These are phyloP conservation scores for Quercus wislizeni DNA, from an alignment of 306 rosid genomes.

Conservation along the genomic window DNA sequence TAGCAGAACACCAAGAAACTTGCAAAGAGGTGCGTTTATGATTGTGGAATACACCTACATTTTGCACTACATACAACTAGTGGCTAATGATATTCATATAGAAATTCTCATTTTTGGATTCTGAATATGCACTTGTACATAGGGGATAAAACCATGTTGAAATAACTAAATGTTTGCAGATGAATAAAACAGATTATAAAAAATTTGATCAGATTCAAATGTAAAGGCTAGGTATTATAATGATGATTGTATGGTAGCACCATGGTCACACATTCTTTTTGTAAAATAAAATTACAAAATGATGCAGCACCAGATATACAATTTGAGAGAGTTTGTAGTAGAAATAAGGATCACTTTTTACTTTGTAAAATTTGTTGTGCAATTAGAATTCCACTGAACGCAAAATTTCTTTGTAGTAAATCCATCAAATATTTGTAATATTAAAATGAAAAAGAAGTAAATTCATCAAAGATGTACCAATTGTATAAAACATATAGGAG, in stretches of 20 bases:
- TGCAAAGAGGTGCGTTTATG: conserved; percentile 62
- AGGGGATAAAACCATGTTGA: neutral
- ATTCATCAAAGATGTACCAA: neutral
- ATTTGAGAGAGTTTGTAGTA: neutral
- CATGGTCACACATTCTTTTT: neutral
- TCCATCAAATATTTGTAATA: neutral
- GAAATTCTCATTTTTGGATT: neutral
- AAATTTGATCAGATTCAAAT: neutral
- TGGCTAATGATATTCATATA: neutral
- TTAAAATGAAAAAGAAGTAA: neutral
- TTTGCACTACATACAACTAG: neutral
- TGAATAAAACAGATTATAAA: neutral
- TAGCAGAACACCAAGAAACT: conserved; percentile 55
- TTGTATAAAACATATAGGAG: neutral
- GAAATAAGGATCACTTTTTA: neutral
- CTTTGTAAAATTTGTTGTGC: neutral
- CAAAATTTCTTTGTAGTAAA: neutral
- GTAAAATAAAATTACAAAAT: neutral
- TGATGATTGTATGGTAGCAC: neutral
- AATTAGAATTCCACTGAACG: neutral
- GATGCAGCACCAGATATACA: neutral
- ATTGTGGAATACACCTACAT: neutral
- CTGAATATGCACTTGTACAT: neutral
- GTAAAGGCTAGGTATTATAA: neutral
- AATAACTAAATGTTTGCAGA: neutral